Evolutionary conservation across 225 moss, liverwort and hornwort genomes (phyloP), one percentile per base, ranked within the genome.

Genomic region (Pleurozium schreberi): DNA sequence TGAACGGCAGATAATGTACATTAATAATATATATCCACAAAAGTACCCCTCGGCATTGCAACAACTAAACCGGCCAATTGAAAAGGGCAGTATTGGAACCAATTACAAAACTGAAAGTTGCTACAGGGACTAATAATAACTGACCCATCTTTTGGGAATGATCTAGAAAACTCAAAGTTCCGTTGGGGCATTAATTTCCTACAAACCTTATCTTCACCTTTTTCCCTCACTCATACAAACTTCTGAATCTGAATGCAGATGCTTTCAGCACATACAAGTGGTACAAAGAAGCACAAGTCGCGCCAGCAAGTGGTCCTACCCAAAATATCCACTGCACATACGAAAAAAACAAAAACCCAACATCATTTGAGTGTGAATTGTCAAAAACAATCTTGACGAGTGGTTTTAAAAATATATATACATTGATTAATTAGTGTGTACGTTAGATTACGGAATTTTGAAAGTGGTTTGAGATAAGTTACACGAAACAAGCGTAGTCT

Each of bases 241-340:
- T 91, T 85, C 87, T 79, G 65, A 82, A 85, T 80, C 85, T 92
- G 81, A 92, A 89, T 1, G 94, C 89, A 20, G 36, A 18, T 5
- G 87, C 91, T 93, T 94, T 95, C 84, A 96, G 87, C 22, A 94
- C 91, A 49, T 93, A 93, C 14, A 86, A 91, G 84, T 97, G 93
- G 85, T 93, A 95, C 5, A 80, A 18, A 8, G 95, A 84, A 65
- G 96, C 96, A 10, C 87, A 52, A 10, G 91, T 12, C 14, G 96
- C 90, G 60, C 96, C 96, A 25, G 87, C 26, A 22, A 94, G 33
- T 2, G 96, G 96, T 87, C 96, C 96, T 5, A 97, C 93, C 96
- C 96, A 96, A 92, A 96, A 97, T 42, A 97, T 96, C 96, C 96
- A 96, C 96, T 97, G 89, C 89, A 90, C 80, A 94, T 15, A 5